Conservation (phyloP, 805 yeast species). For the Candida incommunis region DNA sequence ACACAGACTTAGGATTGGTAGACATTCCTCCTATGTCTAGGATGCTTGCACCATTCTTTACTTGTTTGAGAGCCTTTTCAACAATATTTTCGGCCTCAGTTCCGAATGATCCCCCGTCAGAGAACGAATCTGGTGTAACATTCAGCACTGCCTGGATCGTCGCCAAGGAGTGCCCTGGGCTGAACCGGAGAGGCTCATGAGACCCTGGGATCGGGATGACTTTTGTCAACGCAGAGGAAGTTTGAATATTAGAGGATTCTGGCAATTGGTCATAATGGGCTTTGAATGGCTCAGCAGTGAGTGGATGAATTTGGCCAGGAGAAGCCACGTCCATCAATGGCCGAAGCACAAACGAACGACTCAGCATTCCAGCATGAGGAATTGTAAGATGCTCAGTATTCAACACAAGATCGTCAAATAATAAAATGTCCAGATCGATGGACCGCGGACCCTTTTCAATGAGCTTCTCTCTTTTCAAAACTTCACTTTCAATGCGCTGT, state of each 20-base stretch:
- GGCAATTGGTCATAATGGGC: constrained; percentile 49
- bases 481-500: constrained; percentile 67
- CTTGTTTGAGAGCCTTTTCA: constrained; percentile 33
- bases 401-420: constrained; percentile 46
- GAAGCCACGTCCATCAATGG: constrained; percentile 76
- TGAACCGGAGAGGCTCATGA: constrained; percentile 25
- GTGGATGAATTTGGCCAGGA: constrained; percentile 60
- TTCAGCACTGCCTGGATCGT: constrained; percentile 86
- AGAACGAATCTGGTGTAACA: constrained; percentile 87
- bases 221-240: constrained; percentile 13
- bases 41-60: constrained; percentile 50
- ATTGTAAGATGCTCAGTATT: constrained; percentile 47
- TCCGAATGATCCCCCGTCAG: constrained; percentile 61
- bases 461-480: constrained; percentile 55
- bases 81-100: constrained; percentile 30
- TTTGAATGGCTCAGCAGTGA: constrained; percentile 69
- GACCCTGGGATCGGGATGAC: constrained; percentile 12
- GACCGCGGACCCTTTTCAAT: constrained; percentile 87
- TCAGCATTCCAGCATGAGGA: constrained; percentile 83
- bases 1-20: constrained; percentile 72
- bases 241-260: constrained; percentile 14
- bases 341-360: constrained; percentile 76
- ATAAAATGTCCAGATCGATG: constrained; percentile 76
- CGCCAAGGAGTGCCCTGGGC: constrained; percentile 37
- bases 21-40: constrained; percentile 92